These are phyloP conservation scores for Clavariopsis aquatica DNA, from an alignment of 495 filamentous ascomycete species.

Conservation along the genomic window DNA sequence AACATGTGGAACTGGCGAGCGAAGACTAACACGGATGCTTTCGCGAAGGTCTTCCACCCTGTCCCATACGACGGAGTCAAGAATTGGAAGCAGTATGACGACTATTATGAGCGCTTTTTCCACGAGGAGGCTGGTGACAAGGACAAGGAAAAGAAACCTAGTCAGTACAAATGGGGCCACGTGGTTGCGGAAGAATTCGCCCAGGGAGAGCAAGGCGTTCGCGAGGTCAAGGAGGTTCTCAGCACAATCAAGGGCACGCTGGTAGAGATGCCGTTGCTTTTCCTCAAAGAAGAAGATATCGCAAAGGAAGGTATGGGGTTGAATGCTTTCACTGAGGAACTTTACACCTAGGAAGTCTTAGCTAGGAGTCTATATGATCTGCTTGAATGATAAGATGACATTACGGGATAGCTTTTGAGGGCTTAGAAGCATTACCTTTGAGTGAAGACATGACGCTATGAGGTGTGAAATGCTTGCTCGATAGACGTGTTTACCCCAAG, in stretches of 20 bases:
- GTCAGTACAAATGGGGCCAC: conserved; percentile 73
- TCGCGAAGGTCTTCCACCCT: conserved; percentile 80
- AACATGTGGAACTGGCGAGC: conserved; percentile 74
- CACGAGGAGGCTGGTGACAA: conserved; percentile 34
- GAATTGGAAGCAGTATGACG: conserved; percentile 83
- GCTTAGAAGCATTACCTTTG: neutral
- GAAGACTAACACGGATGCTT: conserved; percentile 78
- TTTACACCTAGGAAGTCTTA: conserved; percentile 66
- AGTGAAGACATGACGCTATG: too few species aligned
- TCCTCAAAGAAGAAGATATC: conserved; percentile 83
- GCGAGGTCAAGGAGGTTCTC: conserved; percentile 80
- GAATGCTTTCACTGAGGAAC: conserved; percentile 77
- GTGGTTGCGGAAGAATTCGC: conserved; percentile 79
- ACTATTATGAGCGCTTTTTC: conserved; percentile 78
- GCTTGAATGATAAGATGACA: neutral
- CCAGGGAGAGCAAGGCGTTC: conserved; percentile 59
- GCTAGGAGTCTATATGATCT: neutral
- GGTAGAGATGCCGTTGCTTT: conserved; percentile 91
- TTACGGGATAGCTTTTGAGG: neutral
- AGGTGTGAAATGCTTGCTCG: too few species aligned
- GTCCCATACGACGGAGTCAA: conserved; percentile 80
- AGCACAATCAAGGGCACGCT: conserved; percentile 73
- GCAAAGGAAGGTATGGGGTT: conserved; percentile 79
- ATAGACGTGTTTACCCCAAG: too few species aligned
- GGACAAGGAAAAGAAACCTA: conserved; percentile 50